phyloP scores from a whole-genome alignment of 2,329 filamentous ascomycete genomes.

The Penicillium sp. region DNA sequence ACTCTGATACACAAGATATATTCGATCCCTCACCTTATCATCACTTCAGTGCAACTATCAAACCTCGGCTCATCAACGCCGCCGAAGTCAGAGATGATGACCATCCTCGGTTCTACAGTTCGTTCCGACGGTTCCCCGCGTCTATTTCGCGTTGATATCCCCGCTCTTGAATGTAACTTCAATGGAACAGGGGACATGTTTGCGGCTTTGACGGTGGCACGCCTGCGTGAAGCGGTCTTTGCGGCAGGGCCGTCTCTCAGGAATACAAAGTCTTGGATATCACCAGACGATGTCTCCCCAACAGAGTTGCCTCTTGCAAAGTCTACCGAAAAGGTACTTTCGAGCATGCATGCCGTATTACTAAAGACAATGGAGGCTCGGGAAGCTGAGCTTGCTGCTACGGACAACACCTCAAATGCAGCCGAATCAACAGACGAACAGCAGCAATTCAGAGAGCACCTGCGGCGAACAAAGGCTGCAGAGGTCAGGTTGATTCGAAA shows the following conservation, averaged over 20 bases:
- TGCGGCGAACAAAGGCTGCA: slow-evolving; percentile 75
- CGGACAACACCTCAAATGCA: slow-evolving; percentile 19
- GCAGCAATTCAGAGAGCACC: slow-evolving; percentile 56
- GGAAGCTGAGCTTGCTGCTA: slow-evolving; percentile 55
- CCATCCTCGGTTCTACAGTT: slow-evolving; percentile 73
- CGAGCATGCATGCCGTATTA: slow-evolving; percentile 87
- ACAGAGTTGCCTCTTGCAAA: slow-evolving; percentile 75
- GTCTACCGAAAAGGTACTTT: slow-evolving; percentile 80
- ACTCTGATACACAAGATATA: slow-evolving; percentile 71
- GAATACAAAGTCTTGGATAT: slow-evolving; percentile 65
- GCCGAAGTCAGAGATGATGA: slow-evolving; percentile 50
- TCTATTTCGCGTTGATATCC: slow-evolving; percentile 84
- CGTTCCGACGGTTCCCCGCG: slow-evolving; percentile 61
- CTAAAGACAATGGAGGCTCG: slow-evolving; percentile 63
- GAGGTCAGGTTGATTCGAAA: slow-evolving; percentile 83
- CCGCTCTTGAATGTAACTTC: slow-evolving; percentile 88
- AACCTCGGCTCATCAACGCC: slow-evolving; percentile 36
- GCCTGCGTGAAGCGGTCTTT: slow-evolving; percentile 76
- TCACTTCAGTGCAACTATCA: slow-evolving; percentile 78
- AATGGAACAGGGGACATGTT: slow-evolving; percentile 99
- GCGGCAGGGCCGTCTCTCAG: slow-evolving; percentile 43
- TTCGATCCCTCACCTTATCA: slow-evolving; percentile 79
- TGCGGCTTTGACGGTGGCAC: slow-evolving; percentile 80
- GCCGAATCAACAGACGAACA: slow-evolving; percentile 28
- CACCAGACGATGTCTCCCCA: slow-evolving; percentile 65